These are phyloP conservation scores for Apiospora pterosperma DNA, from an alignment of 2,329 filamentous ascomycete species.

Conservation along the genomic window DNA sequence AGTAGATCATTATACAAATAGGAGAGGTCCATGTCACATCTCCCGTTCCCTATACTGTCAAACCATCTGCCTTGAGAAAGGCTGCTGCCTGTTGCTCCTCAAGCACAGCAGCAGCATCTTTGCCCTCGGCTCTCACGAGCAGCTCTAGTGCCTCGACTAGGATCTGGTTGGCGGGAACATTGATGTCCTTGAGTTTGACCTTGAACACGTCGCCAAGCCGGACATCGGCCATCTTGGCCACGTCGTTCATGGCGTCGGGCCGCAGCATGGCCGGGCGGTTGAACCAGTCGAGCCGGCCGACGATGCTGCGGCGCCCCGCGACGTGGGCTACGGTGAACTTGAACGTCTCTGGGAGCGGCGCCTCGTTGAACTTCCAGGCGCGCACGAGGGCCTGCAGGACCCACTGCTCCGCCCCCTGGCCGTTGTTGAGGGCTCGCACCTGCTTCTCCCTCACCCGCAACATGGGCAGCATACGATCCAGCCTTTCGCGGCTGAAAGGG, in stretches of 20 bases:
- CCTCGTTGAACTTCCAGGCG: conserved; percentile 54
- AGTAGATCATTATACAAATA: neutral
- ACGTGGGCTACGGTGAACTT: conserved; percentile 42
- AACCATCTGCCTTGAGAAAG: neutral
- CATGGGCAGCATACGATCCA: conserved; percentile 45
- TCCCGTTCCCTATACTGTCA: neutral
- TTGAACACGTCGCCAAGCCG: conserved; percentile 50
- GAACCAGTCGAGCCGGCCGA: conserved; percentile 49
- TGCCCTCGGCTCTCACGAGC: conserved; percentile 14
- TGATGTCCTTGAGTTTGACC: conserved; percentile 52
- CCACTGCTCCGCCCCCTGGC: conserved; percentile 48
- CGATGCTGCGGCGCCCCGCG: conserved; percentile 26
- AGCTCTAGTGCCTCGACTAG: conserved; percentile 41
- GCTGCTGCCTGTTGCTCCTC: neutral
- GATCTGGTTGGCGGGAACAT: conserved; percentile 44
- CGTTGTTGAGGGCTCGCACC: conserved; percentile 39
- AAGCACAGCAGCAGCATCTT: neutral
- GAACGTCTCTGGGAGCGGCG: conserved; percentile 44
- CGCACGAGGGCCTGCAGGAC: conserved; percentile 58
- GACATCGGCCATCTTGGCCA: conserved; percentile 39
- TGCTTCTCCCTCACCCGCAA: conserved; percentile 52
- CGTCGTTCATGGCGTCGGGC: conserved; percentile 32
- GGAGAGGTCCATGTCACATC: neutral
- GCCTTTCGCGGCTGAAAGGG: conserved; percentile 39
- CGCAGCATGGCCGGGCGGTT: conserved; percentile 41